phyloP scores from a whole-genome alignment of 371 early-diverging fungal species.

The Mucor indicus region DNA sequence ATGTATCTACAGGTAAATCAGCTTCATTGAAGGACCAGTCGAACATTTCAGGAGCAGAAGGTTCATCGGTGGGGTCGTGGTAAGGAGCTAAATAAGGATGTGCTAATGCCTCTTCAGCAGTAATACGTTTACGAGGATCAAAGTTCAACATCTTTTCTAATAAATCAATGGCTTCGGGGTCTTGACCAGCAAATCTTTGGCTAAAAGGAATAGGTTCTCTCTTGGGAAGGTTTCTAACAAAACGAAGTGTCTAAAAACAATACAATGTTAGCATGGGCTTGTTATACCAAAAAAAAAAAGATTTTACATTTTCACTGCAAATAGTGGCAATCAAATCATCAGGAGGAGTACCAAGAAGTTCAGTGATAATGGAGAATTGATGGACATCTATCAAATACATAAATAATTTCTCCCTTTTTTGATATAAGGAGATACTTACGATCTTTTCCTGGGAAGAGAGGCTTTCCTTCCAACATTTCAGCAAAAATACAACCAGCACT shows the following conservation, averaged over 20 bases:
- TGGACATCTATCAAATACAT: conserved; percentile 65
- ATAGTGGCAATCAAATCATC: conserved; percentile 92
- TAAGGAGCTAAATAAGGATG: conserved; percentile 89
- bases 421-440: conserved; percentile 45
- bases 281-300: no score
- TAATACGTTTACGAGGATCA: conserved; percentile 90
- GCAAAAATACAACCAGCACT: conserved; percentile 99
- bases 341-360: conserved; percentile 91
- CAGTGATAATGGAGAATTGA: conserved; percentile 93
- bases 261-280: background rate
- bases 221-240: conserved; percentile 85
- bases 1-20: conserved; percentile 83
- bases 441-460: conserved; percentile 96
- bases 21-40: conserved; percentile 96
- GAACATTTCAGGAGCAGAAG: conserved; percentile 74
- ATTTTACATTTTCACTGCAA: conserved; percentile 84
- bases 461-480: conserved; percentile 95
- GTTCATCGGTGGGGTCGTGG: conserved; percentile 94
- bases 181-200: conserved; percentile 50
- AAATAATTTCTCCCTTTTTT: background rate
- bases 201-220: conserved; percentile 79
- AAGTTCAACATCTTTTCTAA: conserved; percentile 90
- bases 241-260: conserved; percentile 76
- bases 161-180: conserved; percentile 78
- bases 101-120: conserved; percentile 81